Evolutionary conservation across 805 yeast genomes (phyloP), one percentile per base, ranked within the genome.

Genomic region (Candida awuae): DNA sequence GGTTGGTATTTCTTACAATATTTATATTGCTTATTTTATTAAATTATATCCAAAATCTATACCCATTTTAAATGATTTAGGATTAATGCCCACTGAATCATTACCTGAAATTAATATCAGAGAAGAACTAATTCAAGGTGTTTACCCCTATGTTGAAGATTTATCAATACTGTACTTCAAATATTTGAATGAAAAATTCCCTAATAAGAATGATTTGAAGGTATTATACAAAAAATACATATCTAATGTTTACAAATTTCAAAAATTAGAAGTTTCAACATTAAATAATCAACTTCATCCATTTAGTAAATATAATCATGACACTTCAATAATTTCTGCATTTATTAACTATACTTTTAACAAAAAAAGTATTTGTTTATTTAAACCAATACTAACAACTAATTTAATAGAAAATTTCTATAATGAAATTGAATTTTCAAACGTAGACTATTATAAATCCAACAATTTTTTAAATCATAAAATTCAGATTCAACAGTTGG

Each of bases 301-400:
- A 26, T 50, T 50, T 36, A 34, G 44, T 18, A 27, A 33, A 29
- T 21, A 27, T 5, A 21, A 35, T 32, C 55, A 51, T 38, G 42
- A 45, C 34, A 32, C 49, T 8, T 18, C 42, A 14, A 44, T 54
- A 4, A 34, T 54, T 17, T 46, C 47, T 14, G 27, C 41, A 8
- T 52, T 55, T 34, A 30, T 55, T 9, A 32, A 43, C 8, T 49
- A 50, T 29, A 20, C 46, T 3, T 35, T 35, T 18, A 19, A 35
- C 14, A 35, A 17, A 4, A 18, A 22, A 6, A 19, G 23, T 2
- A 29, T 23, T 29, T 26, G 36, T 12, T 21, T 40, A 6, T 18
- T 23, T 8, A 41, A 37, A 32, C 39, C 39, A 15, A 21, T 16
- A 21, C 13, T 32, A 9, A 18, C 39, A 20, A 26, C 28, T 20